Base-by-base conservation (phyloP, 2,329 filamentous ascomycete genomes). In the Capronia epimyces region DNA sequence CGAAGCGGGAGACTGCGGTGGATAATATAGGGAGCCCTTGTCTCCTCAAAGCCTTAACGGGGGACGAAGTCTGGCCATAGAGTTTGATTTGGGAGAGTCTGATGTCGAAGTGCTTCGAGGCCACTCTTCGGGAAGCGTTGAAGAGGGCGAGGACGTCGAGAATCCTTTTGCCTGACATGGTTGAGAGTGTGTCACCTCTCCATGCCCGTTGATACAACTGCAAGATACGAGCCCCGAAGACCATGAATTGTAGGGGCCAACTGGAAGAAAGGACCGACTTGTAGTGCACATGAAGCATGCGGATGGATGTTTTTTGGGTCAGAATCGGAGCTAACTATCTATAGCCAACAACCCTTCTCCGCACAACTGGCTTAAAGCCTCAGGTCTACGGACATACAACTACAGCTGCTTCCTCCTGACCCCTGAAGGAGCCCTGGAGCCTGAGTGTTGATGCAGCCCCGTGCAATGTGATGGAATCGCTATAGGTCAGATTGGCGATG, bases 81-180 rank as follows among this genome's bases (percentile, higher is more conserved):
- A 80, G 67, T 63, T 84, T 78, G 60, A 83, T 70, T 65, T 86
- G 82, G 48, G 76, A 75, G 47, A 75, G 72, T 18, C 81, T 80
- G 43, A 84, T 74, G 36, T 70, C 71, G 50, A 81, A 66, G 63
- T 84, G 82, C 65, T 81, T 79, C 68, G 69, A 74, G 62, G 83
- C 84, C 54, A 90, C 77, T 27, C 79, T 79, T 53, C 82, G 79
- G 44, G 85, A 84, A 65, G 82, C 86, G 72, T 78, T 81, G 67
- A 85, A 75, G 58, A 90, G 75, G 54, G 83, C 80, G 60, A 83
- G 81, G 62, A 86, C 73, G 71, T 90, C 87, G 65, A 89, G 64
- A 76, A 80, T 71, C 79, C 83, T 71, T 78, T 79, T 76, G 50
- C 76, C 76, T 48, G 75, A 72, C 77, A 80, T 80, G 42, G 18